Conservation (phyloP, 345 rosid genomes). For the Excoecaria agallocha region DNA sequence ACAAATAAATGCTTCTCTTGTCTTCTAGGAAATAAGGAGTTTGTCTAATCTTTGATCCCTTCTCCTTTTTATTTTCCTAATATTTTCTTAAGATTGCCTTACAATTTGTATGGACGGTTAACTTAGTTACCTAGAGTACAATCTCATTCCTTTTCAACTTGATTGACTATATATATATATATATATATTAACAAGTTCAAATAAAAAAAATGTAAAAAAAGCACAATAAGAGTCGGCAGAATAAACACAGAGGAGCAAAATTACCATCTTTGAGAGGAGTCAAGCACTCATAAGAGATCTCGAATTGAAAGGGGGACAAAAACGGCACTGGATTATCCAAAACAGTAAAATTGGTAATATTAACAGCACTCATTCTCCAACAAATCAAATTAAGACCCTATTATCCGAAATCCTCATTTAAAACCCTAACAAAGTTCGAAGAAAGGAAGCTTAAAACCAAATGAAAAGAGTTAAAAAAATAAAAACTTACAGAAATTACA, state of each 20-base stretch:
- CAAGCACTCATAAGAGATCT: too few species aligned
- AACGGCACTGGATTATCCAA: constrained; percentile 90
- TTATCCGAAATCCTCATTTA: constrained; percentile 10
- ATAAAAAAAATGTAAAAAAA: too few species aligned
- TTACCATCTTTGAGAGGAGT: too few species aligned
- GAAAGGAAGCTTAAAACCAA: not conserved
- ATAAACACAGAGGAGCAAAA: too few species aligned
- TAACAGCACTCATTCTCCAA: constrained; percentile 77
- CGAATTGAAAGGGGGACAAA: constrained; percentile 66
- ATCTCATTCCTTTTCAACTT: constrained; percentile 80
- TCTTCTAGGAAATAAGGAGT: not conserved
- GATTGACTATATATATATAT: constrained; percentile 37
- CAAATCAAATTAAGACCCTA: constrained; percentile 11
- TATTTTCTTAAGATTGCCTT: not conserved
- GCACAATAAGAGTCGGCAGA: too few species aligned
- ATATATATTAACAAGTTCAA: too few species aligned
- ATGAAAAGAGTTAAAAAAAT: not conserved
- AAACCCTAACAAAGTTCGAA: not conserved
- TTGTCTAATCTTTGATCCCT: not conserved
- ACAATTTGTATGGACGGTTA: not conserved
- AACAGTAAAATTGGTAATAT: constrained; percentile 83
- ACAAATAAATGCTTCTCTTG: not conserved
- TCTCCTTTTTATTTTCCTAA: not conserved
- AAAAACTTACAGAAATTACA: not conserved
- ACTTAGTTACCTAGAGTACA: constrained; percentile 71